Evolutionary conservation across 1,284 basidiomycete genomes (phyloP).

Genomic region (Pseudozyma sp.): DNA sequence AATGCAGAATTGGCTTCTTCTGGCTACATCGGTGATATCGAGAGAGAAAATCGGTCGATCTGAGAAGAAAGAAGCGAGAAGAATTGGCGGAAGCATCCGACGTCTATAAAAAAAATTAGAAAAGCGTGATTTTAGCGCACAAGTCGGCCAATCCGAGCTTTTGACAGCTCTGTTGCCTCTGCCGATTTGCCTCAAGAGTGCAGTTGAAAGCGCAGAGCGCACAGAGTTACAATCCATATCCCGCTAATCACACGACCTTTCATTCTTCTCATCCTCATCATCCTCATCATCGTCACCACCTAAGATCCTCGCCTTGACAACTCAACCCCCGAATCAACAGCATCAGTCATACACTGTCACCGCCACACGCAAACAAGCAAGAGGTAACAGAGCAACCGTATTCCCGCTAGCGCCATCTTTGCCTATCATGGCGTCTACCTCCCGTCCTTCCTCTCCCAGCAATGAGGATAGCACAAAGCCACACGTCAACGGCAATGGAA

Average conservation of each 20-base stretch:
- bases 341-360: too few species aligned
- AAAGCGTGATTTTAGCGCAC: not conserved
- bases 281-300: not conserved
- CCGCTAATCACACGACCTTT: slow-evolving; percentile 23
- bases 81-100: not conserved
- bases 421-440: slow-evolving; percentile 25
- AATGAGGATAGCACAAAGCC: not conserved
- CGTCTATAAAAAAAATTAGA: slow-evolving; percentile 7
- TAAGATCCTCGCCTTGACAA: too few species aligned
- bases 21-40: slow-evolving; percentile 3
- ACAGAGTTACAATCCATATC: not conserved
- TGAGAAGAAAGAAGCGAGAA: slow-evolving; percentile 20
- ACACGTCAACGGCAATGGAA: slow-evolving; percentile 9
- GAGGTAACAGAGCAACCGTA: too few species aligned
- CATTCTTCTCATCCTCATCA: slow-evolving; percentile 1
- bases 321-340: too few species aligned
- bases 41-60: slow-evolving; percentile 3
- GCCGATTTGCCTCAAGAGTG: too few species aligned
- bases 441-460: slow-evolving; percentile 18
- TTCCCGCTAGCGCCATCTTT: not conserved
- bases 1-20: too few species aligned
- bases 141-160: too few species aligned
- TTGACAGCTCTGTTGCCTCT: too few species aligned
- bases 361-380: too few species aligned
- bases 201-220: not conserved